These are phyloP conservation scores for Lojkania enalia DNA, from an alignment of 2,329 filamentous ascomycete genomes.

Conservation along the genomic window DNA sequence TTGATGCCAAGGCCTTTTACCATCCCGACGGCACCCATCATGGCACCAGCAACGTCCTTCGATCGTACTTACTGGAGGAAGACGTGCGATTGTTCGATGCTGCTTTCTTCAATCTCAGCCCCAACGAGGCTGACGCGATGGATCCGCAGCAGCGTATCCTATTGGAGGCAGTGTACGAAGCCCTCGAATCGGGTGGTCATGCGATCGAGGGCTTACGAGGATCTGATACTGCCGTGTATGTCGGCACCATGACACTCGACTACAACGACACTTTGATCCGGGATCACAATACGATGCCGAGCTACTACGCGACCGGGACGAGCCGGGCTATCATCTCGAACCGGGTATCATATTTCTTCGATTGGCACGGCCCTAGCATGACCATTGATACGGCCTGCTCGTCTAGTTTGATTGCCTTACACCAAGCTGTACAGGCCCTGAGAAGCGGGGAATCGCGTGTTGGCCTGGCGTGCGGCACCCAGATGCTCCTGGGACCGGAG, in stretches of 20 bases:
- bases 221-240: constrained; percentile 10
- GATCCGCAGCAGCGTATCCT: constrained; percentile 29
- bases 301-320: constrained; percentile 28
- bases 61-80: constrained; percentile 19
- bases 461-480: constrained; percentile 18
- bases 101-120: constrained; percentile 24
- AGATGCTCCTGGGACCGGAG: constrained; percentile 25
- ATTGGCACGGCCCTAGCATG: constrained; percentile 39
- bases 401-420: constrained; percentile 34
- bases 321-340: constrained; percentile 34
- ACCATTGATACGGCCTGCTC: constrained; percentile 46
- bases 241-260: constrained; percentile 13
- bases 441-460: constrained; percentile 13
- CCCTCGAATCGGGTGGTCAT: constrained; percentile 17
- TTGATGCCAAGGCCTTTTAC: constrained; percentile 27
- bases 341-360: constrained; percentile 42
- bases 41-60: constrained; percentile 33
- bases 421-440: constrained; percentile 18
- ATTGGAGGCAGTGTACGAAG: constrained; percentile 24
- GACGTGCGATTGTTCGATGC: constrained; percentile 22
- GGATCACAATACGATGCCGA: constrained; percentile 13
- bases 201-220: constrained; percentile 12
- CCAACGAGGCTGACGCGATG: constrained; percentile 18
- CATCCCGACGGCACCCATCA: constrained; percentile 34
- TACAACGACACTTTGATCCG: not conserved